These are phyloP conservation scores for Puccinia coronata DNA, from an alignment of 1,284 basidiomycete genomes.

Conservation along the genomic window DNA sequence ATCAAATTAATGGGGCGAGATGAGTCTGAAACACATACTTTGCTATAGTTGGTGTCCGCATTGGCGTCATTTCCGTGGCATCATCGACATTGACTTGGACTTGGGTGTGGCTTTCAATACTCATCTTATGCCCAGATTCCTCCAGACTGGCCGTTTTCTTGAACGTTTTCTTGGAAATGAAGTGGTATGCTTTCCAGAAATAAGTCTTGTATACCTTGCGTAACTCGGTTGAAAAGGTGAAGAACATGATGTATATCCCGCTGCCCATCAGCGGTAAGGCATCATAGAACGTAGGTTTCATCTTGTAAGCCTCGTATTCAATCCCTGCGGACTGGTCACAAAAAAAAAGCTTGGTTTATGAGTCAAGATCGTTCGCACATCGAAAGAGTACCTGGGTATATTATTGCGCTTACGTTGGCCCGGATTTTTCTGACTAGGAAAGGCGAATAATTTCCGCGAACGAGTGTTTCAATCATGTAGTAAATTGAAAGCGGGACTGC, in stretches of 20 bases:
- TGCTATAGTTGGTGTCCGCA: neutral
- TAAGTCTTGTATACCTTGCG: neutral
- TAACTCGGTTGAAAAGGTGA: constrained; percentile 32
- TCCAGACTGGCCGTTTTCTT: neutral
- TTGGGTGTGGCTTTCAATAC: neutral
- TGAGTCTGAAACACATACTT: constrained; percentile 4
- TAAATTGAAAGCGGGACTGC: constrained; percentile 45
- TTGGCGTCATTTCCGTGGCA: neutral
- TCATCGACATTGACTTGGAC: constrained; percentile 9
- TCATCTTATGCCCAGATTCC: neutral
- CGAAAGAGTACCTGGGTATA: no score
- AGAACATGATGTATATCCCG: constrained; percentile 36
- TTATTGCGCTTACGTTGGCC: neutral
- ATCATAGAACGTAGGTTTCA: constrained; percentile 28
- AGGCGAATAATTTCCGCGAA: constrained; percentile 11
- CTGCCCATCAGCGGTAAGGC: constrained; percentile 15
- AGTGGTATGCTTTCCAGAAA: constrained; percentile 9
- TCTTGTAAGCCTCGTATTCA: constrained; percentile 23
- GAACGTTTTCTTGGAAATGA: neutral
- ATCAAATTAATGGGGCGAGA: neutral
- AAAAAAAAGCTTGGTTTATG: neutral
- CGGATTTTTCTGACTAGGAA: constrained; percentile 26
- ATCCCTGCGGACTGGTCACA: neutral
- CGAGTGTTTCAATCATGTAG: constrained; percentile 21
- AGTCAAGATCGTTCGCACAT: neutral